Conservation (phyloP, 1,284 basidiomycete species). For the Marasmius fiardii region DNA sequence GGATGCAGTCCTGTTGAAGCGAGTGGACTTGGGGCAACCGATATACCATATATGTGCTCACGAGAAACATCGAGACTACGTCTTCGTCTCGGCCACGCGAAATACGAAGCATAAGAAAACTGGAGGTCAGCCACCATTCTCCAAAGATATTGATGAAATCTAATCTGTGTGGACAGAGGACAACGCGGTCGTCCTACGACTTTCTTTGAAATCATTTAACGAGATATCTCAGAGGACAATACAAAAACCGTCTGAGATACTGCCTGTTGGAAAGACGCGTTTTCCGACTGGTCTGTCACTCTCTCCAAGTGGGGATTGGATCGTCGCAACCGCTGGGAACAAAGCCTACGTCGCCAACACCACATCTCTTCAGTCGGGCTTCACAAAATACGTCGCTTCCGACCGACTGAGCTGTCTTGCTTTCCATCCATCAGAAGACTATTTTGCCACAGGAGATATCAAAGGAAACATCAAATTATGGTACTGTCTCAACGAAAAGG, state of each 20-base stretch:
- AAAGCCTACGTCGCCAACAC: constrained; percentile 79
- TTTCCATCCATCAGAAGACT: constrained; percentile 88
- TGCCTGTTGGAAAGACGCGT: constrained; percentile 68
- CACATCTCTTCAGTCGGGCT: constrained; percentile 57
- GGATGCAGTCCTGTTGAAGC: constrained; percentile 79
- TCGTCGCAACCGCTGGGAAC: constrained; percentile 78
- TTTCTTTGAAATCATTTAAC: constrained; percentile 54
- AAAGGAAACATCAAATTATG: constrained; percentile 87
- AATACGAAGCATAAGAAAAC: constrained; percentile 42
- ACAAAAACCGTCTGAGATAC: constrained; percentile 50
- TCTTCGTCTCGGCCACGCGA: constrained; percentile 67
- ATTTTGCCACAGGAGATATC: constrained; percentile 92
- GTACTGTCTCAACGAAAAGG: constrained; percentile 80
- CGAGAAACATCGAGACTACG: constrained; percentile 57
- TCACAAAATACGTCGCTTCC: constrained; percentile 83
- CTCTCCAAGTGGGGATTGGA: constrained; percentile 78
- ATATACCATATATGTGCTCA: constrained; percentile 75
- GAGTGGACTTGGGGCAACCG: constrained; percentile 66
- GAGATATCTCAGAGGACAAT: constrained; percentile 36
- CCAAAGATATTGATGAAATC: not conserved
- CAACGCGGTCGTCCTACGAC: constrained; percentile 54
- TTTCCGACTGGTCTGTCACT: constrained; percentile 62
- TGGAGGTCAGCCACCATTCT: constrained; percentile 36
- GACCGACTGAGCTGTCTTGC: constrained; percentile 83
- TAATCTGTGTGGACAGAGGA: constrained; percentile 30